Evolutionary conservation across 257 asterid genomes (phyloP), one percentile per base, ranked within the genome.

Genomic region (Plectranthus barbatus): DNA sequence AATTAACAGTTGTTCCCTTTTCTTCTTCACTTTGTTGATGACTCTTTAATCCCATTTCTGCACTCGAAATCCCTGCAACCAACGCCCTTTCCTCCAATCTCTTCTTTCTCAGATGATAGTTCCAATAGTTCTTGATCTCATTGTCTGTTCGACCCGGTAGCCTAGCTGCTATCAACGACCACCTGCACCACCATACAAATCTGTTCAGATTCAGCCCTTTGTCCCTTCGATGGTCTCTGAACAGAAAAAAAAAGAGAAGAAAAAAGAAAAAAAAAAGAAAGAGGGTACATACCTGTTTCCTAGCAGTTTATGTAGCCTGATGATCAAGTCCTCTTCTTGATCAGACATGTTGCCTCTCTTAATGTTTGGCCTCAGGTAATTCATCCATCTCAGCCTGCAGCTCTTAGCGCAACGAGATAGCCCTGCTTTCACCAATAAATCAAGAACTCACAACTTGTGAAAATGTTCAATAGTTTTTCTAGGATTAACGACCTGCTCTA

Each of bases 371-470:
- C 85, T 74, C 40, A 79, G 46, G 67, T 82, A 82, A 74, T 82
- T 82, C 88, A 82, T 79, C 88, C 88, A 79, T 70, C 85, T 68
- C 34, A 77, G 64, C 67, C 81, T 77, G 60, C 88, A 82, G 60
- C 83, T 82, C 77, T 79, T 82, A 2, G 83, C 80, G 29, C 88
- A 69, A 7, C 85, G 69, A 2, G 29, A 58, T 11, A 83, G 58
- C 41, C 88, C 88, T 79, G 63, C n/a, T 48, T 26, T 2, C 1
- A 5, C 9, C 31, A 51, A 14, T 12, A 52, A 24, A 42, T 39
- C 48, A 31, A 45, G 4, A 44, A 41, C 8, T 20, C 26, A 17
- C 31, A 26, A 26, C 9, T 17, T 1, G 8, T 33, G 4, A 33
- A 55, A 9, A 33, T 31, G 14, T 31, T 33, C 60, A 54, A 37